Evolutionary conservation across 1,284 basidiomycete species (phyloP).

Genomic region (Inonotus hispidus): DNA sequence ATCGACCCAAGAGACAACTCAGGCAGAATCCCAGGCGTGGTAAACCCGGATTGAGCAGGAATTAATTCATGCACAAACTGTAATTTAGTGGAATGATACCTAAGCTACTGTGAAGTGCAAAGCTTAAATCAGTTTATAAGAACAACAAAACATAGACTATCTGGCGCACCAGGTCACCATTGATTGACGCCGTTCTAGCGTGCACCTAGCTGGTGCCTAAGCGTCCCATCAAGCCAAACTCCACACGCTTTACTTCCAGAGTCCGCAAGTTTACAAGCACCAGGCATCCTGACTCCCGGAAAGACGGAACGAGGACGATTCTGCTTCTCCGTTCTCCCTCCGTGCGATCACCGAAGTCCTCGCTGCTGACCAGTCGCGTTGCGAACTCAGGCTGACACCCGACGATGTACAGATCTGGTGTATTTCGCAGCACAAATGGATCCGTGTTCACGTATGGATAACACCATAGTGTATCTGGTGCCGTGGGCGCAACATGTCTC

Average conservation of each 20-base stretch:
- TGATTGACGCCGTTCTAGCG: neutral
- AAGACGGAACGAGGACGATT: conserved; percentile 81
- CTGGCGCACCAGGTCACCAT: neutral
- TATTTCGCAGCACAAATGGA: conserved; percentile 82
- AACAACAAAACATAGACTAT: neutral
- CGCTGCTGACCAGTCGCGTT: conserved; percentile 58
- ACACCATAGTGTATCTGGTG: conserved; percentile 98
- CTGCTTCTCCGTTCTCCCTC: conserved; percentile 49
- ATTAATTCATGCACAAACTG: neutral
- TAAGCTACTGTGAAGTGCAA: neutral
- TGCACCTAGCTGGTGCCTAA: neutral
- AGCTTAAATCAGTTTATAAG: neutral
- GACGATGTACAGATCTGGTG: conserved; percentile 89
- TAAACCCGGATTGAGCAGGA: neutral
- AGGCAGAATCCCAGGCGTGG: neutral
- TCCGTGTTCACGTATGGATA: conserved; percentile 89
- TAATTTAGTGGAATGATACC: neutral
- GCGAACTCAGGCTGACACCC: conserved; percentile 86
- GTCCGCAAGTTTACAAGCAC: conserved; percentile 52
- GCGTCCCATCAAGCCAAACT: neutral
- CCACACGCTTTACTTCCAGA: conserved; percentile 14
- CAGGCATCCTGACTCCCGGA: conserved; percentile 60
- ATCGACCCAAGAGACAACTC: neutral
- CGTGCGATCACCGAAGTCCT: conserved; percentile 26
- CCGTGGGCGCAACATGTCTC: conserved; percentile 96